Percentiles rank a stretch among this genome's conserved stretches.
Evolutionary conservation across 2,329 filamentous ascomycete species (phyloP).

Genomic region (Blastomyces silverae): DNA sequence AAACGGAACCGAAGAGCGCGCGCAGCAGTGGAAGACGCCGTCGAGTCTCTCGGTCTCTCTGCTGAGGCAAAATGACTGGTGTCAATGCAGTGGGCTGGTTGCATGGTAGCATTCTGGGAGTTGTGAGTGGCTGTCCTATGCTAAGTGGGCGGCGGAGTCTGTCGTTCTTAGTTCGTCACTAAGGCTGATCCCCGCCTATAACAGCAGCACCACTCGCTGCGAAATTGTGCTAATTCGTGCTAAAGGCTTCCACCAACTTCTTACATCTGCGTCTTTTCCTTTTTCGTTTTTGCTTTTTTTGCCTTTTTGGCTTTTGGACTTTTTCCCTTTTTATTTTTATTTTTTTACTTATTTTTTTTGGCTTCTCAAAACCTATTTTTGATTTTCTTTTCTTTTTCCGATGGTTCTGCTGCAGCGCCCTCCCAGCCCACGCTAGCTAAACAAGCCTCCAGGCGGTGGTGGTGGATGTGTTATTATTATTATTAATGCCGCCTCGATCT

Average conservation of each 20-base stretch:
- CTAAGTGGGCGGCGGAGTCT: neutral
- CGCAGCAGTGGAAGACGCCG: neutral
- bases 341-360: neutral
- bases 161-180: conserved; percentile 5
- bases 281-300: neutral
- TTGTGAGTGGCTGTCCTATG: neutral
- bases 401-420: neutral
- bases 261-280: neutral
- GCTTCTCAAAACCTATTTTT: neutral
- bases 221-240: neutral
- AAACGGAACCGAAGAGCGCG: neutral
- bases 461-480: neutral
- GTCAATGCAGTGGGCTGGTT: neutral
- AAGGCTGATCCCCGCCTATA: conserved; percentile 8
- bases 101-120: neutral
- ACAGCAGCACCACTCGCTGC: neutral
- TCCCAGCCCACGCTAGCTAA: neutral
- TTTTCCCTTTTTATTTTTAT: neutral
- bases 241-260: conserved; percentile 7
- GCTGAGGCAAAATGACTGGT: neutral
- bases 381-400: neutral
- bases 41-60: neutral
- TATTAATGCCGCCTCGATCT: conserved; percentile 2
- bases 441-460: neutral
- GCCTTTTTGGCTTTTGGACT: neutral